phyloP scores from a whole-genome alignment of 164 flowering plant species.

The Taxillus chinensis region DNA sequence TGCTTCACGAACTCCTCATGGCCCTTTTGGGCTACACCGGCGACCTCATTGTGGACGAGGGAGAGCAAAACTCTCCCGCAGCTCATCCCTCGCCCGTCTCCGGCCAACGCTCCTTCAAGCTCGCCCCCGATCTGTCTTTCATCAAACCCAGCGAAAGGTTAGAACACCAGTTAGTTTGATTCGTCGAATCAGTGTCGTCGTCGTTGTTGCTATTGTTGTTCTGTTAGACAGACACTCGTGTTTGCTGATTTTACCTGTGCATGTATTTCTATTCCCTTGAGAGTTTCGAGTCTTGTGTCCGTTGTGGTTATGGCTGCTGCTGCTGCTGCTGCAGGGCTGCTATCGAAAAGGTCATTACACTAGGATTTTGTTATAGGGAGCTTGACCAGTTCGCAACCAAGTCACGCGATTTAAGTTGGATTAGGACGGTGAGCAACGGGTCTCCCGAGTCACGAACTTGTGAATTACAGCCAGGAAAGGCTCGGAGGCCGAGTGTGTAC shows the following conservation, averaged over 20 bases:
- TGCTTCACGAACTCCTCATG: not conserved
- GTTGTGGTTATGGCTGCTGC: not conserved
- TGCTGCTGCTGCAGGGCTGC: constrained; percentile 6
- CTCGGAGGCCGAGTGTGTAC: constrained; percentile 52
- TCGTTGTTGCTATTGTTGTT: no score
- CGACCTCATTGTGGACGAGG: not conserved
- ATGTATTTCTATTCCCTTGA: no score
- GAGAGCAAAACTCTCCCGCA: not conserved
- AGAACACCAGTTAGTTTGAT: no score
- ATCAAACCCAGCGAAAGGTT: not conserved
- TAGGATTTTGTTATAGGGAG: constrained; percentile 4
- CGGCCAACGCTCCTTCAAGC: not conserved
- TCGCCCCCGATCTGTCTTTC: constrained; percentile 2
- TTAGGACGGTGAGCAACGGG: constrained; percentile 33
- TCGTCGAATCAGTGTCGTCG: not conserved
- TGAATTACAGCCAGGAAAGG: constrained; percentile 27
- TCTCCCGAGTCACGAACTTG: constrained; percentile 25
- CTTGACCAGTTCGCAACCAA: not conserved
- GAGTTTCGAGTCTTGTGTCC: no score
- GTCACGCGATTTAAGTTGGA: constrained; percentile 40
- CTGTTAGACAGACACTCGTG: not conserved
- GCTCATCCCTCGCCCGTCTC: not conserved
- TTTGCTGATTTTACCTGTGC: no score
- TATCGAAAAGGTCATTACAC: not conserved
- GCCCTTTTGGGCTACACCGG: constrained; percentile 2